Conservation (phyloP, 2,329 filamentous ascomycete species). For the Lachnellula occidentalis region DNA sequence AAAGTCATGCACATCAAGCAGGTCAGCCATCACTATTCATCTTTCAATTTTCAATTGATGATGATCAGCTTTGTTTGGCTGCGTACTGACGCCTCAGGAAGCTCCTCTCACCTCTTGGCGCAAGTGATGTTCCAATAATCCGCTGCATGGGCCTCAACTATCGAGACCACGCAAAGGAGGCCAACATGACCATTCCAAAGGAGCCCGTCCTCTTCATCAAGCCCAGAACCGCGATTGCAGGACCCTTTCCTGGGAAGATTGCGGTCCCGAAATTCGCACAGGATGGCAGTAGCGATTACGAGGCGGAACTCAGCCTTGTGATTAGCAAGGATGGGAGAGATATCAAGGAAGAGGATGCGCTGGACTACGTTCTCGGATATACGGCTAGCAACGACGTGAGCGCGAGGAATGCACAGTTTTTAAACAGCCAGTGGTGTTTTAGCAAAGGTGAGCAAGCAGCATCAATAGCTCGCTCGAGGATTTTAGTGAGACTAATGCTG, state of each 20-base stretch:
- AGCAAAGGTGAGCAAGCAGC: constrained; percentile 40
- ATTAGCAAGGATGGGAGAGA: constrained; percentile 37
- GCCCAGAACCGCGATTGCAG: constrained; percentile 15
- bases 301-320: constrained; percentile 33
- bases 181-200: constrained; percentile 34
- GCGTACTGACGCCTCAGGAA: not conserved
- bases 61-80: too few species aligned
- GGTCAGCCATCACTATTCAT: too few species aligned
- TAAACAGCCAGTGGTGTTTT: constrained; percentile 40
- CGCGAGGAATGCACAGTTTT: constrained; percentile 35
- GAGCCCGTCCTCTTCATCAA: constrained; percentile 31
- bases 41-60: too few species aligned
- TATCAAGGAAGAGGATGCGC: constrained; percentile 34
- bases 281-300: constrained; percentile 36
- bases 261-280: constrained; percentile 38
- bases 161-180: constrained; percentile 37
- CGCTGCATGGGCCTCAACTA: constrained; percentile 45
- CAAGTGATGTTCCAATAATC: constrained; percentile 37
- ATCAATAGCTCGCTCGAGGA: constrained; percentile 35
- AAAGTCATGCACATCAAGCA: constrained; percentile 4
- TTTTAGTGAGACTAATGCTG: not conserved
- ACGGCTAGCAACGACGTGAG: constrained; percentile 39
- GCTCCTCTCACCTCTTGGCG: constrained; percentile 36
- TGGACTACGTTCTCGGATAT: constrained; percentile 39
- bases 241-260: constrained; percentile 28